Base-by-base conservation (phyloP, 73 alveolate genomes). In the Loxodes magnus region DNA sequence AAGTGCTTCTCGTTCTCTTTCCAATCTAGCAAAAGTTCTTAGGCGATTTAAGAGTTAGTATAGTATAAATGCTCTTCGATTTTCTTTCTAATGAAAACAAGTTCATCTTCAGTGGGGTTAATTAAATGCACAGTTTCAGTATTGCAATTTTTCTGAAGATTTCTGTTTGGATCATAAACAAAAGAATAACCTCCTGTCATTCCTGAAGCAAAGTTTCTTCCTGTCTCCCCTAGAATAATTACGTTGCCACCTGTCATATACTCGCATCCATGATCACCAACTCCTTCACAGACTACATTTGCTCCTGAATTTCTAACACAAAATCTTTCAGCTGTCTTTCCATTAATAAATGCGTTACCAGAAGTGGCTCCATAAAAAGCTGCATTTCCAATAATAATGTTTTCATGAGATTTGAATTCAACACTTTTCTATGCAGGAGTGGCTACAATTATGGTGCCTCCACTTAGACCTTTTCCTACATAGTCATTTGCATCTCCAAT, bases 181-280 rank as follows among this genome's bases (percentile, higher is more conserved):
- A 44, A 66, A 0, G 79, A 53, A 42, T 56, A 19, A 14, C 79
- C 79, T 17, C 79, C 79, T 41, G 67, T 58, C 79, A 66, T 66
- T 21, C 79, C 75, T 28, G 79, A 72, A 20, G 78, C 79, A 51
- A 66, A 51, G 59, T 66, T 66, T 57, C 49, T 64, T 21, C 79
- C 79, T 22, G 43, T 61, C 5, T 31, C 26, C 30, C 79, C 79
- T 6, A 66, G 70, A 5, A 66, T 57, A 12, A 57, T 31, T 4
- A 58, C 79, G 0, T 65, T 53, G 9, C 79, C 79, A 23, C 79
- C 78, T 26, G 79, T 66, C 79, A 66, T 66, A 74, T 66, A 66
- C 77, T 66, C 79, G 41, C 79, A 66, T 35, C 79, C 39, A 51
- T 66, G 79, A 33, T 66, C 79, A 5, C 79, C 79, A 12, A 61